These are phyloP conservation scores for Colletotrichum karsti DNA, from an alignment of 2,329 filamentous ascomycete species.

Conservation along the genomic window DNA sequence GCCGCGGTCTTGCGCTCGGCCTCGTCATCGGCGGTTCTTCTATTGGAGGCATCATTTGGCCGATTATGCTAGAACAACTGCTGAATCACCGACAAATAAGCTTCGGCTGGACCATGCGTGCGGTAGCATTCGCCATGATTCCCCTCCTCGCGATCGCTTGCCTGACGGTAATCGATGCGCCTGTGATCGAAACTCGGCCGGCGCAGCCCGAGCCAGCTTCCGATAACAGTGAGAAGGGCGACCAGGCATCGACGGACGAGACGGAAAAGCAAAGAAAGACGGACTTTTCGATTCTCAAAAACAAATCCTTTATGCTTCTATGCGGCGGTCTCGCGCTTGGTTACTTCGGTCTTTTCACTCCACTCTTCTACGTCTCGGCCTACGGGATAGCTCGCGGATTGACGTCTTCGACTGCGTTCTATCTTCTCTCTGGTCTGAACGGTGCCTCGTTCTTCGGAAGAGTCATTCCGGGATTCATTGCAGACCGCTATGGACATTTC, in stretches of 20 bases:
- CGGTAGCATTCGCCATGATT: constrained; percentile 3
- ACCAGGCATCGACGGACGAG: background rate
- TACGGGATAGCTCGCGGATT: constrained; percentile 59
- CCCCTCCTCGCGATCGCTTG: background rate
- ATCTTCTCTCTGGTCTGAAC: constrained; percentile 70
- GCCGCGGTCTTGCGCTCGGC: constrained; percentile 40
- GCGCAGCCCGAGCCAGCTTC: background rate
- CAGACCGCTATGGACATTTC: constrained; percentile 58
- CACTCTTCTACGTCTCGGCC: constrained; percentile 62
- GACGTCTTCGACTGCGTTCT: constrained; percentile 63
- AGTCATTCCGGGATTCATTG: constrained; percentile 59
- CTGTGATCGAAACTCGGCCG: background rate
- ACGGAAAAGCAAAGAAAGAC: background rate
- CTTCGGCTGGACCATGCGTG: constrained; percentile 14
- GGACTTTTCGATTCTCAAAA: constrained; percentile 30
- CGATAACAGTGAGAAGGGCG: background rate
- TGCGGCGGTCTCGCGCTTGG: constrained; percentile 5
- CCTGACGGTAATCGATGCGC: constrained; percentile 32
- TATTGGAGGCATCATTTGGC: constrained; percentile 33
- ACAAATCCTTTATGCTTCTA: constrained; percentile 9
- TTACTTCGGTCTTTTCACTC: constrained; percentile 54
- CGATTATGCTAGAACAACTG: constrained; percentile 18
- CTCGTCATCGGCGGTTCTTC: constrained; percentile 40
- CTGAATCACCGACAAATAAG: background rate
- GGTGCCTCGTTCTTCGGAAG: constrained; percentile 62